These are phyloP conservation scores for Trametes gibbosa DNA, from an alignment of 768 basidiomycete species.

Conservation along the genomic window DNA sequence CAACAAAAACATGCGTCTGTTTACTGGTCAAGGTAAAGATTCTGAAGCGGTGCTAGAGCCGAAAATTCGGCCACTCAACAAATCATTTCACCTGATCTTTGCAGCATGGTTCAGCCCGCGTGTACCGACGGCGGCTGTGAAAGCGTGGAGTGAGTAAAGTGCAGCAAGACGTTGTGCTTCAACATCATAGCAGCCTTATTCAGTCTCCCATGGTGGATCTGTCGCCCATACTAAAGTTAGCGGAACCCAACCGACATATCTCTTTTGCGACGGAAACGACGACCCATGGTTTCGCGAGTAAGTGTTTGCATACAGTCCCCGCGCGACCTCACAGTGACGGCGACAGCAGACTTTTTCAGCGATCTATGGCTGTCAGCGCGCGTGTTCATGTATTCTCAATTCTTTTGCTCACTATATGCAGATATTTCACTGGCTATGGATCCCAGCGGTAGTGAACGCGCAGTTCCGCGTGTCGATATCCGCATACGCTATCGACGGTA, in stretches of 20 bases:
- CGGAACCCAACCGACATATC: not conserved
- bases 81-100: too few species aligned
- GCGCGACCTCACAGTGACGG: not conserved
- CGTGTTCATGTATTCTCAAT: not conserved
- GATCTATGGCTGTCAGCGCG: constrained; percentile 5
- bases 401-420: not conserved
- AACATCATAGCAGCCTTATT: not conserved
- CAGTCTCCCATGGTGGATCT: not conserved
- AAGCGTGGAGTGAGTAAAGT: not conserved
- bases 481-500: constrained; percentile 4
- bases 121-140: not conserved
- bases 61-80: too few species aligned
- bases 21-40: not conserved
- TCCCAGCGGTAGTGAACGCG: constrained; percentile 2
- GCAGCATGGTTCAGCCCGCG: constrained; percentile 13
- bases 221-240: not conserved
- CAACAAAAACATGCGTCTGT: not conserved
- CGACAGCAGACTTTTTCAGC: not conserved
- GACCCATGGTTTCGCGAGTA: constrained; percentile 14
- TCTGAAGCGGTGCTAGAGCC: too few species aligned
- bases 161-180: not conserved
- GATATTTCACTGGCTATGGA: constrained; percentile 14
- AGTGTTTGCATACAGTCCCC: not conserved
- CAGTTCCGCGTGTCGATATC: constrained; percentile 11
- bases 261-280: constrained; percentile 11